Evolutionary conservation across 371 early-diverging fungal species (phyloP).

Genomic region (Conidiobolus incongruus): DNA sequence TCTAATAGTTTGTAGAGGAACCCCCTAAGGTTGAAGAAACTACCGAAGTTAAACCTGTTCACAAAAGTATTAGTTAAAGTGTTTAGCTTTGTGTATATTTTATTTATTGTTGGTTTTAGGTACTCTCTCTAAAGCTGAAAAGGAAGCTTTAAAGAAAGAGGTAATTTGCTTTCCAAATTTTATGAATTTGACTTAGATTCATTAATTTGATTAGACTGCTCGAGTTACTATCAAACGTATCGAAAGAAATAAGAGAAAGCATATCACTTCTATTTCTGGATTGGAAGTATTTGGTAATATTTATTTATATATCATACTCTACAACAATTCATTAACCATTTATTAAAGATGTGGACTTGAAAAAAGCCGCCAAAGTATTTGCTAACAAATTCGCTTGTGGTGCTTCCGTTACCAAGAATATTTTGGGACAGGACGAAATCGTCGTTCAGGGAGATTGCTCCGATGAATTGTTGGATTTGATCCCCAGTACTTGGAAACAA

Average conservation of each 20-base stretch:
- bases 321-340: background rate
- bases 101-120: background rate
- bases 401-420: slow-evolving; percentile 75
- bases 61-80: slow-evolving; percentile 15
- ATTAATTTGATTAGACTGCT: slow-evolving; percentile 1
- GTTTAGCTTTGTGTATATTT: background rate
- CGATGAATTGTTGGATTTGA: slow-evolving; percentile 51
- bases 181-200: background rate
- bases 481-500: slow-evolving; percentile 28
- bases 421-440: slow-evolving; percentile 76
- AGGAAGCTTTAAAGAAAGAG: slow-evolving; percentile 49
- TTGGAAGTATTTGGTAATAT: slow-evolving; percentile 48
- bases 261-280: slow-evolving; percentile 52
- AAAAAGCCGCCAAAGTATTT: slow-evolving; percentile 83
- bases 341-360: slow-evolving; percentile 58
- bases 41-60: slow-evolving; percentile 11
- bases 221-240: slow-evolving; percentile 47
- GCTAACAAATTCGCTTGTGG: slow-evolving; percentile 83
- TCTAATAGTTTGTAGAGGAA: slow-evolving; percentile 13
- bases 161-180: slow-evolving; percentile 10
- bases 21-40: slow-evolving; percentile 11
- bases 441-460: slow-evolving; percentile 79
- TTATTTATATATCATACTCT: background rate
- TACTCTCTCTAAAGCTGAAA: slow-evolving; percentile 44
- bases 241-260: slow-evolving; percentile 78